Base-by-base conservation (phyloP, 2,329 filamentous ascomycete genomes). In the Alternaria incomplexa region DNA sequence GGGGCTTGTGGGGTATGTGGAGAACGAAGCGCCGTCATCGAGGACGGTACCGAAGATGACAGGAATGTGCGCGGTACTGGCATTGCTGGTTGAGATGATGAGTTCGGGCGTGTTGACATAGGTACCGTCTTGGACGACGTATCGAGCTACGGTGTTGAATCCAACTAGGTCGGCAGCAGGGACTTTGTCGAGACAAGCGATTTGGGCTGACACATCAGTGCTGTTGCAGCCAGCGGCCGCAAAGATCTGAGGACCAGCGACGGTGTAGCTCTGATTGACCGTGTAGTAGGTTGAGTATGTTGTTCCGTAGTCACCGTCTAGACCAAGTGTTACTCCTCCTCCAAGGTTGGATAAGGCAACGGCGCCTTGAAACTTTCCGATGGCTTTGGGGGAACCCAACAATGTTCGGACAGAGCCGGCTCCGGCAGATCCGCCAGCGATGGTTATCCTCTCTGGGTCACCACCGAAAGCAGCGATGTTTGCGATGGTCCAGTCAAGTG, bases 201-300 rank as follows among this genome's bases (percentile, higher is more conserved):
- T 85, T 36, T 86, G 83, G 5, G 82, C 83, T 3, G 77, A 74
- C 3, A 85, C 60, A 6, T 71, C 69, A 11, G 82, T 82, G 47
- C 81, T 72, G 15, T 83, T 84, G 77, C 88, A 89, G 62, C 86
- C 85, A 3, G 84, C 82, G 6, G 81, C 82, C 4, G 74, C 66
- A 60, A 89, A 83, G 54, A 90, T 84, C 2, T 82, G 79, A n/a
- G 82, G 80, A 0, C 84, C 87, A 1, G 81, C 84, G 0, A 82
- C 79, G 2, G 80, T 71, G 70, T 85, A 83, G 22, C 85, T 84
- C 61, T 88, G 77, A 4, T 82, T 75, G 61, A 89, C 84, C 4
- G 86, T 88, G 67, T 85, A 85, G 77, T 89, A 90, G 23, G 83
- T 81, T 11, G 85, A 87, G 73, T 88, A 90, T 0, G 85, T 84